phyloP scores from a whole-genome alignment of 208 protist genomes.

The Strigomonas culicis region DNA sequence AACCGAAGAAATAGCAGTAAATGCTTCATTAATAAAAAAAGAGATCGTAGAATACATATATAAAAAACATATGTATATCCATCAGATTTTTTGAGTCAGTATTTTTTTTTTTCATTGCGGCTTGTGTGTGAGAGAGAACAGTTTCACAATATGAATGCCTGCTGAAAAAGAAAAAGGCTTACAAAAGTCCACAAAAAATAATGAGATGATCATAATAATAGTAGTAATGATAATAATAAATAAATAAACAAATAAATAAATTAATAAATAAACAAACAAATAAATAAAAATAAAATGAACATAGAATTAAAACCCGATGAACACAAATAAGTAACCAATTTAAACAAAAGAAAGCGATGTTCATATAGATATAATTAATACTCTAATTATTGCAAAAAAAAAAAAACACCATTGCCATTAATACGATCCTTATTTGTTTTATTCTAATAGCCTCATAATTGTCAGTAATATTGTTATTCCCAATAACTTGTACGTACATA shows the following conservation, averaged over 20 bases:
- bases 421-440: conserved; percentile 8
- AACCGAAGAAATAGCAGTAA: conserved; percentile 19
- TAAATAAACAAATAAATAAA: conserved; percentile 8
- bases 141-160: background rate
- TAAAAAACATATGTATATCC: conserved; percentile 5
- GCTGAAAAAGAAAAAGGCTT: conserved; percentile 3
- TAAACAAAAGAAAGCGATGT: background rate
- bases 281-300: conserved; percentile 1
- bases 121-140: no score
- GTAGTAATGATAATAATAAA: background rate
- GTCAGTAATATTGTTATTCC: conserved; percentile 21
- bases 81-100: no score
- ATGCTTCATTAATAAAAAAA: background rate
- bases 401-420: background rate
- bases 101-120: no score
- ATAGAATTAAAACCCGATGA: background rate
- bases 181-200: conserved; percentile 5
- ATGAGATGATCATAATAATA: background rate
- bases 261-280: conserved; percentile 6
- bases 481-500: background rate
- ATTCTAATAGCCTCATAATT: conserved; percentile 8
- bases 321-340: background rate
- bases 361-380: conserved; percentile 7
- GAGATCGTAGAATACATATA: conserved; percentile 7
- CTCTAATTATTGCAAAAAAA: background rate